A percentile compares a stretch with the other conserved stretches of the same genome.
Evolutionary conservation across 2,329 filamentous ascomycete species (phyloP).

Genomic region (Pestalotiopsis sp.): DNA sequence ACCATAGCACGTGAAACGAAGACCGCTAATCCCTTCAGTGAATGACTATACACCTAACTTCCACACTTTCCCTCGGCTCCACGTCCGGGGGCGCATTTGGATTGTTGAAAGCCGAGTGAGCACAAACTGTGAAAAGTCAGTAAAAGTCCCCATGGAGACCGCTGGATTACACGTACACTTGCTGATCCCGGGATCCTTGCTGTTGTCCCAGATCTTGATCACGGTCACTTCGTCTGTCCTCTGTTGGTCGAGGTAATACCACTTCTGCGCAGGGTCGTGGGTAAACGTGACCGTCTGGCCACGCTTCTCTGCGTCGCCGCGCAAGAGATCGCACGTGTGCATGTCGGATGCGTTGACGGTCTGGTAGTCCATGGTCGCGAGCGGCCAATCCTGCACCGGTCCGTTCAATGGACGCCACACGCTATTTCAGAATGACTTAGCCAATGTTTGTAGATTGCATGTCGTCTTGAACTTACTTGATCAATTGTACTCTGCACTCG

Average conservation of each 20-base stretch:
- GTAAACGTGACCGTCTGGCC: slow-evolving; percentile 17
- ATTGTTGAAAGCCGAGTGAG: slow-evolving; percentile 19
- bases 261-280: slow-evolving; percentile 15
- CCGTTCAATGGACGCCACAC: slow-evolving; percentile 20
- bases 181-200: slow-evolving; percentile 4
- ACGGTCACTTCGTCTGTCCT: slow-evolving; percentile 17
- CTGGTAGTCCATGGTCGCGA: slow-evolving; percentile 18
- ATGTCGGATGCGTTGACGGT: slow-evolving; percentile 13
- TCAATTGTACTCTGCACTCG: slow-evolving; percentile 1
- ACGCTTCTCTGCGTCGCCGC: slow-evolving; percentile 7
- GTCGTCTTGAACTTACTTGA: slow-evolving; percentile 1
- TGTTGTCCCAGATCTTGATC: slow-evolving; percentile 22
- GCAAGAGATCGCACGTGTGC: slow-evolving; percentile 17
- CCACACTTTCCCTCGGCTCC: slow-evolving; percentile 18
- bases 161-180: slow-evolving; percentile 9
- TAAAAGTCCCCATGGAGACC: background rate
- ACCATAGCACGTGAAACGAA: no score
- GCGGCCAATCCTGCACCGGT: slow-evolving; percentile 15
- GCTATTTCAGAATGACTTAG: background rate
- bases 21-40: no score
- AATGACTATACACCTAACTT: slow-evolving; percentile 15
- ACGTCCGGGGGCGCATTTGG: slow-evolving; percentile 12
- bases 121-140: slow-evolving; percentile 22
- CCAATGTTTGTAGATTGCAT: background rate
- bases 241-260: slow-evolving; percentile 18